These are phyloP conservation scores for Kwoniella heveanensis DNA, from an alignment of 768 basidiomycete genomes.

Conservation along the genomic window DNA sequence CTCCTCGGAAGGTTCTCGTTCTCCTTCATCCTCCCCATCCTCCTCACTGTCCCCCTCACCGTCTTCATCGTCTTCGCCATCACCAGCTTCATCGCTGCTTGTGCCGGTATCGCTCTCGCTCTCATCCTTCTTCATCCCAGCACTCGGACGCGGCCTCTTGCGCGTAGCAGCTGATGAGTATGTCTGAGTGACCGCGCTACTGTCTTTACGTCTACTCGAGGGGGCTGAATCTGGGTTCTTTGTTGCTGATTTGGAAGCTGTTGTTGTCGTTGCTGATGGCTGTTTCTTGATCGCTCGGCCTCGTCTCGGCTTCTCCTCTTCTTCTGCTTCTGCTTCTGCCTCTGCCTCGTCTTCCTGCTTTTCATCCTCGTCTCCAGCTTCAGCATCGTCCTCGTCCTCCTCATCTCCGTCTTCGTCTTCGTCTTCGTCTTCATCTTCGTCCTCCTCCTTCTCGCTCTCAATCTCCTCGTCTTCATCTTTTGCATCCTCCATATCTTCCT, in stretches of 20 bases:
- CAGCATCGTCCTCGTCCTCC: conserved; percentile 60
- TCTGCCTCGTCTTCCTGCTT: conserved; percentile 20
- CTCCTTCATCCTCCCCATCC: neutral
- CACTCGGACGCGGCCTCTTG: neutral
- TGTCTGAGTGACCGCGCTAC: neutral
- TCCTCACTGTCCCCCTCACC: neutral
- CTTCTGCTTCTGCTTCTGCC: conserved; percentile 15
- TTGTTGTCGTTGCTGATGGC: neutral
- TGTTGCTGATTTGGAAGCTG: neutral
- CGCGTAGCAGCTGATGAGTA: neutral
- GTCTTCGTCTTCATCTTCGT: conserved; percentile 61
- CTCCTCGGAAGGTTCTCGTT: too few relatives aligned
- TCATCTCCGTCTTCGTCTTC: conserved; percentile 60
- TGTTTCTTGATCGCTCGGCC: conserved; percentile 7
- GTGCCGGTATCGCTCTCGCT: neutral
- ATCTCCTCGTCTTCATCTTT: conserved; percentile 43
- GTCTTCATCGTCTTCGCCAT: neutral
- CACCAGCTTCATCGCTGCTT: conserved; percentile 1
- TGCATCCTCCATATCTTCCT: conserved; percentile 3
- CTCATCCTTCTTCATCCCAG: conserved; percentile 10
- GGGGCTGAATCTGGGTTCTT: neutral
- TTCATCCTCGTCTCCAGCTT: conserved; percentile 33
- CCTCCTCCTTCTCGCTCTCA: conserved; percentile 61
- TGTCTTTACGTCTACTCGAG: neutral
- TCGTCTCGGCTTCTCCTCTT: conserved; percentile 11